Evolutionary conservation across 805 yeast species (phyloP), one percentile per base, ranked within the genome.

Genomic region (Henningerozyma blattae): DNA sequence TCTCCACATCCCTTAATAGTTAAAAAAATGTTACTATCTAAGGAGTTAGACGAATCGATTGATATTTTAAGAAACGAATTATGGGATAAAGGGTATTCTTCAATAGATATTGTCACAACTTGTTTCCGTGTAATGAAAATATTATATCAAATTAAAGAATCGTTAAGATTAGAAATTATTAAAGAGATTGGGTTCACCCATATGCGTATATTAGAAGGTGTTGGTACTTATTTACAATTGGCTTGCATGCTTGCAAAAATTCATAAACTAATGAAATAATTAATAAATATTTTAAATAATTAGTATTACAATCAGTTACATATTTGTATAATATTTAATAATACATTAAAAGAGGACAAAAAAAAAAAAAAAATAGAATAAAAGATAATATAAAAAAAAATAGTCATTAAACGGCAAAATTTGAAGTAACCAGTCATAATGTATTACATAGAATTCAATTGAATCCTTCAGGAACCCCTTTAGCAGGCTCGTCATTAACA

Each of bases 1-100:
- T 80, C 86, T 34, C 98, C 98, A 3, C 97, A 91, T 59, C 98
- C 98, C 0, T 57, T 86, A 32, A 75, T 83, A 4, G 78, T 91
- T 26, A 74, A 74, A 45, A 75, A 75, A 45, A 77, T 81, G 76
- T 59, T 82, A 27, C 54, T 81, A 33, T 56, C 63, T 24, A 56
- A 64, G 14, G 60, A 69, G 14, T 68, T 85, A 20, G 93, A 86
- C 37, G 71, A 64, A 4, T 77, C 93, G 2, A 50, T 86, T 10
- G 71, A 63, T 9, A 65, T 72, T 28, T 67, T 91, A 43, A 50
- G 46, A 34, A 75, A 72, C 33, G 65, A 68, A 4, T 64, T 91
- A 20, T 89, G 96, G 95, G 65, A 61, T 25, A 83, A 83, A 51
- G 98, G 98, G 5, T 91, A 89, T 55, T 77, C 89, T 12, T 91